A percentile compares a stretch with the other conserved stretches of the same genome.
Evolutionary conservation across 2,329 filamentous ascomycete genomes (phyloP).

Genomic region (Venturia asperata): DNA sequence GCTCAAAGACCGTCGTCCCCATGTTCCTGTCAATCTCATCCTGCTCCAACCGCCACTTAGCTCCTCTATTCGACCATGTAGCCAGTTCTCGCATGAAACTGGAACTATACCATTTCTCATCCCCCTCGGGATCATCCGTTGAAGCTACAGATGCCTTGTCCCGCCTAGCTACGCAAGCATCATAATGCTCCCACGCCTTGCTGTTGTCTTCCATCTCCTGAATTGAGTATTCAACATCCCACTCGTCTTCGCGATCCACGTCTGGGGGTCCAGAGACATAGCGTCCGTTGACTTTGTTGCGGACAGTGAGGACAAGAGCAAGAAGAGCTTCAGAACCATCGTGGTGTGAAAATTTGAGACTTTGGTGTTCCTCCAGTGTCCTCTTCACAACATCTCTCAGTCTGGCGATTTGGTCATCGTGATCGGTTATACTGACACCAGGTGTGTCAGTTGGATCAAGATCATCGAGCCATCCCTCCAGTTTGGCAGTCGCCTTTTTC

Average conservation of each 20-base stretch:
- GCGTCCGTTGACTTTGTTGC: slow-evolving; percentile 63
- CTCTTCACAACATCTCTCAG: slow-evolving; percentile 9
- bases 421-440: neutral
- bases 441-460: neutral
- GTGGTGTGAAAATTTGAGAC: slow-evolving; percentile 10
- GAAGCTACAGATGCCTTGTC: slow-evolving; percentile 34
- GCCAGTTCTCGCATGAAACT: slow-evolving; percentile 46
- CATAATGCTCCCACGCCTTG: slow-evolving; percentile 49
- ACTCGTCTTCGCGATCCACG: slow-evolving; percentile 44
- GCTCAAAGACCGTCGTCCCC: slow-evolving; percentile 29
- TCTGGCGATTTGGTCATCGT: neutral
- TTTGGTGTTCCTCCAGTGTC: slow-evolving; percentile 2
- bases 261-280: slow-evolving; percentile 55
- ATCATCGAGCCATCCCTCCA: neutral
- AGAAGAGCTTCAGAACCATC: slow-evolving; percentile 38
- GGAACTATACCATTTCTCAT: slow-evolving; percentile 35
- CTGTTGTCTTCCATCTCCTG: slow-evolving; percentile 47
- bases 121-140: slow-evolving; percentile 35
- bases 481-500: neutral
- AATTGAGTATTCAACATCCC: slow-evolving; percentile 74
- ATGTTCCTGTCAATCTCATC: slow-evolving; percentile 39
- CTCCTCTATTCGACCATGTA: slow-evolving; percentile 52
- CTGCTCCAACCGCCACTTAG: slow-evolving; percentile 49
- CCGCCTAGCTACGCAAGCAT: slow-evolving; percentile 25
- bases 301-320: slow-evolving; percentile 64